Conservation (phyloP, 371 early-diverging fungal species). For the Mortierella sp. region DNA sequence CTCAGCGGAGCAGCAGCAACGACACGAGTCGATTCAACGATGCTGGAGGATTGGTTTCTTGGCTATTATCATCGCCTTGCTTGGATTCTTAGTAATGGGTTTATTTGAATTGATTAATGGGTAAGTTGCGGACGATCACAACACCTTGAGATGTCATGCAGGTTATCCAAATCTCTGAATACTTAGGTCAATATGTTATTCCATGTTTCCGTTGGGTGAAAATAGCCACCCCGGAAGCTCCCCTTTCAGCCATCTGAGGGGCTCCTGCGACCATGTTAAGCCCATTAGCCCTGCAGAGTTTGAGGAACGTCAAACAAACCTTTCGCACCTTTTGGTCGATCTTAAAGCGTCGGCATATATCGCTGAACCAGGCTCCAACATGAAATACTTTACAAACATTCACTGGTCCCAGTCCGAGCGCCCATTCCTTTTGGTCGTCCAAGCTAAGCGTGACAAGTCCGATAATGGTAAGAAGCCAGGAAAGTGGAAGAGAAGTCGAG, state of each 20-base stretch:
- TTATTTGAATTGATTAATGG: constrained; percentile 18
- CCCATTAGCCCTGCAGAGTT: constrained; percentile 63
- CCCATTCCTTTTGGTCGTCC: constrained; percentile 64
- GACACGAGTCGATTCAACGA: constrained; percentile 16
- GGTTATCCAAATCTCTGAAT: background rate
- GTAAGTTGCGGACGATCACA: background rate
- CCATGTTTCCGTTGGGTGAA: background rate
- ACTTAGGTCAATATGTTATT: background rate
- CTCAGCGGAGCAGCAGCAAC: constrained; percentile 11
- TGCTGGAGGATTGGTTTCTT: constrained; percentile 36
- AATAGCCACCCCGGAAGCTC: constrained; percentile 12
- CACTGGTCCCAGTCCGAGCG: constrained; percentile 67
- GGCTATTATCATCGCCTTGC: constrained; percentile 20
- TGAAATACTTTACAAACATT: constrained; percentile 68
- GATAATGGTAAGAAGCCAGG: constrained; percentile 42
- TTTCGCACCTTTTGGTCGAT: constrained; percentile 57
- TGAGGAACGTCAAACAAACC: constrained; percentile 58
- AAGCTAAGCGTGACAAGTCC: constrained; percentile 35
- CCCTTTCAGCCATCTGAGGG: constrained; percentile 47
- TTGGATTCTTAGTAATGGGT: constrained; percentile 21
- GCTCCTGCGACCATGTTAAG: constrained; percentile 58
- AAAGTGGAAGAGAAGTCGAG: background rate
- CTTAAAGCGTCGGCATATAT: constrained; percentile 60
- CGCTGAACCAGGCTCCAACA: constrained; percentile 66
- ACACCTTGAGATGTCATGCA: background rate